Evolutionary conservation across 2,329 filamentous ascomycete genomes (phyloP), one percentile per base, ranked within the genome.

Genomic region (Cladosporium sp.): DNA sequence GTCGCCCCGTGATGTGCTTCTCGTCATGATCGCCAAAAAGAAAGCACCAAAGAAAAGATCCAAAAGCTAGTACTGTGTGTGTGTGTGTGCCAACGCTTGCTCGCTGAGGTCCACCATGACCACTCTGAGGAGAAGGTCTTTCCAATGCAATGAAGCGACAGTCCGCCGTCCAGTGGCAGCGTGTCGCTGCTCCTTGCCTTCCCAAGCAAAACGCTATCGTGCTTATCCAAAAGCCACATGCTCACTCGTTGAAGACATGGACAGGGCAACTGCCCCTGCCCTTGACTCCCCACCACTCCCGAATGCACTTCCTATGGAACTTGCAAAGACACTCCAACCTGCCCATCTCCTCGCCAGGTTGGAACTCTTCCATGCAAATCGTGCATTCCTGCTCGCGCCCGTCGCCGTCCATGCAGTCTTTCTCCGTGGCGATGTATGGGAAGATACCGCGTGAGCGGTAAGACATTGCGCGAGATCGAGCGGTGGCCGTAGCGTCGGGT

Each of bases 361-460:
- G 82, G 72, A 88, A 89, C 64, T 89, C 87, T 68, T 88, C 86
- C 72, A 89, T 85, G 73, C 87, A 89, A 60, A 89, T 89, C 10
- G 86, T 83, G 68, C 87, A 89, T 71, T 89, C 87, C 49, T 83
- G 82, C 51, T 77, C 75, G 1, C 79, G 80, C 21, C 84, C 82
- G 63, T 86, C 84, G 25, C 79, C 77, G 5, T 83, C 82, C 1
- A 84, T 73, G 69, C 86, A 89, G 67, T 89, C 87, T 72, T 89
- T 89, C 74, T 89, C 87, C 0, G 84, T 88, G 0, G 87, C 86
- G 6, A 76, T 80, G 68, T 87, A 89, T 1, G 80, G 73, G 10
- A 81, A 77, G 80, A 85, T 84, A 25, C 74, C 74, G 2, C 74
- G 67, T 13, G 74, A 71, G 34, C 82, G 76, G 60, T 78, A 76